Conservation (phyloP, 225 moss, liverwort and hornwort genomes). For the Pseudoscleropodium purum region DNA sequence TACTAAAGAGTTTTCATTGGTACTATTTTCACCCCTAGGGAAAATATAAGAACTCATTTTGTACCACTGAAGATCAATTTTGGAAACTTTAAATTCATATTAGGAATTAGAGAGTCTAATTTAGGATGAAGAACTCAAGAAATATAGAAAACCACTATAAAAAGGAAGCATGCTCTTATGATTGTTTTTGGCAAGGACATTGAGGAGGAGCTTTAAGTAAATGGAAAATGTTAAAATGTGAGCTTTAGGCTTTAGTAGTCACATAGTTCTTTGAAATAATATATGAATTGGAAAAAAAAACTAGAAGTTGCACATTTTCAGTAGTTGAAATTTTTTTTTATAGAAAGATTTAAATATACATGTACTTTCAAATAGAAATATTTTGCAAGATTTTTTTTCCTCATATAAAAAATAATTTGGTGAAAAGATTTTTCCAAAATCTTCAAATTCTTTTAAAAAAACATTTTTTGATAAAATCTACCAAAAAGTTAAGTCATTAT, state of each 20-base stretch:
- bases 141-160: background rate
- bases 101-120: fast-evolving
- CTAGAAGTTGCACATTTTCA: background rate
- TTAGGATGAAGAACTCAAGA: fast-evolving
- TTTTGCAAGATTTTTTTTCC: background rate
- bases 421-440: background rate
- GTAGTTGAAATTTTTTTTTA: background rate
- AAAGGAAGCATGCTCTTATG: fast-evolving
- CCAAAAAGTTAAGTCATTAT: no score
- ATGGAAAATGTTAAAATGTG: background rate
- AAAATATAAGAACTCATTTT: background rate
- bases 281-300: no score
- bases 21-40: fast-evolving
- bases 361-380: background rate
- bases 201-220: fast-evolving
- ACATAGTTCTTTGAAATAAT: background rate
- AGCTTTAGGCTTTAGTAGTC: background rate
- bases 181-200: background rate
- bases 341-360: background rate
- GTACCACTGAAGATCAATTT: background rate
- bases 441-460: background rate
- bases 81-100: no score
- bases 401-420: background rate
- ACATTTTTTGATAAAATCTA: background rate
- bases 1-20: fast-evolving